Percentiles rank a stretch among this genome's conserved stretches.
These are phyloP conservation scores for Erysimum cheiranthoides DNA, from an alignment of 345 rosid species.

Conservation along the genomic window DNA sequence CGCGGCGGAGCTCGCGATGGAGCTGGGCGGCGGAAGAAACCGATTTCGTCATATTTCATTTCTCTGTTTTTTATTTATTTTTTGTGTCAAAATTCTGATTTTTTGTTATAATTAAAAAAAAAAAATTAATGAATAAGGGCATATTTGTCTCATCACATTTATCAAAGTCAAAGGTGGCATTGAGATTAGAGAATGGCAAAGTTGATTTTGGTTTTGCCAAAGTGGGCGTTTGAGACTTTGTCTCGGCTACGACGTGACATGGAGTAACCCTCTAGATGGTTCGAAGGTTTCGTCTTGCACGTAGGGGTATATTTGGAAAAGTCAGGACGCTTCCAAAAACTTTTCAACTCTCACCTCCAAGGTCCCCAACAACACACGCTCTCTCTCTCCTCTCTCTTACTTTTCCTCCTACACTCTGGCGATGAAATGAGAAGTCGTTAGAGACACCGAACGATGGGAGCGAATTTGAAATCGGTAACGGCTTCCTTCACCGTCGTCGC, in stretches of 20 bases:
- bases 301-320: slow-evolving; percentile 39
- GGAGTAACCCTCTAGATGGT: neutral
- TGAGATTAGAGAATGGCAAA: no score
- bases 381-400: slow-evolving; percentile 26
- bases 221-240: no score
- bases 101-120: no score
- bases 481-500: slow-evolving; percentile 19
- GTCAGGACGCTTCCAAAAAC: slow-evolving; percentile 37
- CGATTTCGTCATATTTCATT: no score
- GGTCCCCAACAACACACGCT: slow-evolving; percentile 9
- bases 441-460: slow-evolving; percentile 41
- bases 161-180: no score
- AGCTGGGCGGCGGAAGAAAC: no score
- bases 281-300: neutral
- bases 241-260: neutral
- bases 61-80: no score
- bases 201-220: no score
- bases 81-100: no score
- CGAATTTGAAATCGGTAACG: slow-evolving; percentile 31
- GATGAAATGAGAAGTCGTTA: slow-evolving; percentile 39
- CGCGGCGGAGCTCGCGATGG: no score
- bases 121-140: no score
- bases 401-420: slow-evolving; percentile 39
- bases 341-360: slow-evolving; percentile 34
- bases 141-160: no score